Conservation (phyloP, 768 basidiomycete species). For the Leucocoprinus leucothites region DNA sequence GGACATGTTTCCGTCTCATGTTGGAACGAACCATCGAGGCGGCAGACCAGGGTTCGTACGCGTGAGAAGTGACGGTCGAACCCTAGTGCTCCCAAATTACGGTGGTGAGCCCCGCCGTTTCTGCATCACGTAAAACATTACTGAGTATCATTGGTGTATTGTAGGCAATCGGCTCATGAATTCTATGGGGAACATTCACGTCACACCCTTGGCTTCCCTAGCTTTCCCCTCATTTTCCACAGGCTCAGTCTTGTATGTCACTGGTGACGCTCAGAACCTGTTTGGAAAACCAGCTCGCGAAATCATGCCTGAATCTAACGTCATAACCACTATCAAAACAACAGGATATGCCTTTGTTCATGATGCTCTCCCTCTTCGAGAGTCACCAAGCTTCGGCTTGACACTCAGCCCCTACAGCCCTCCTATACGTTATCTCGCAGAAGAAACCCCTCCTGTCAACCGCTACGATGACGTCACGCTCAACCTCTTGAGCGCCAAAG, state of each 20-base stretch:
- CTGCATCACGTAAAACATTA: too few relatives aligned
- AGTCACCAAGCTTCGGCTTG: constrained; percentile 15
- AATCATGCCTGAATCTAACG: constrained; percentile 55
- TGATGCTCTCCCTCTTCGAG: constrained; percentile 53
- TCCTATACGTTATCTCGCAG: constrained; percentile 48
- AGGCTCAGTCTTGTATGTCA: constrained; percentile 60
- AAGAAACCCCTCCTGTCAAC: constrained; percentile 30
- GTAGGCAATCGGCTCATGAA: constrained; percentile 54
- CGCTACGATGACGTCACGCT: constrained; percentile 17
- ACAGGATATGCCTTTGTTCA: constrained; percentile 53
- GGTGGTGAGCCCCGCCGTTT: constrained; percentile 31
- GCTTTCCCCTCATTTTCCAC: constrained; percentile 52
- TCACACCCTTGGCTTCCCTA: constrained; percentile 52
- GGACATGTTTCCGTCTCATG: constrained; percentile 46
- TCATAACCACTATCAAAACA: constrained; percentile 43
- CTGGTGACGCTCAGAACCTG: constrained; percentile 50
- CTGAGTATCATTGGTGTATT: background rate
- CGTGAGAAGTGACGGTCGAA: constrained; percentile 49
- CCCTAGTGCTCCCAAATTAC: constrained; percentile 57
- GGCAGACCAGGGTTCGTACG: constrained; percentile 60
- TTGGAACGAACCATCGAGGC: constrained; percentile 63
- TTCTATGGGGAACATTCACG: constrained; percentile 59
- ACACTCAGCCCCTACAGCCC: constrained; percentile 54
- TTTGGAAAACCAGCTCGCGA: constrained; percentile 43
- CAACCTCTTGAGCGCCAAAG: constrained; percentile 31